phyloP scores from a whole-genome alignment of 2,329 filamentous ascomycete genomes.

The Dothideomycetes sp. region DNA sequence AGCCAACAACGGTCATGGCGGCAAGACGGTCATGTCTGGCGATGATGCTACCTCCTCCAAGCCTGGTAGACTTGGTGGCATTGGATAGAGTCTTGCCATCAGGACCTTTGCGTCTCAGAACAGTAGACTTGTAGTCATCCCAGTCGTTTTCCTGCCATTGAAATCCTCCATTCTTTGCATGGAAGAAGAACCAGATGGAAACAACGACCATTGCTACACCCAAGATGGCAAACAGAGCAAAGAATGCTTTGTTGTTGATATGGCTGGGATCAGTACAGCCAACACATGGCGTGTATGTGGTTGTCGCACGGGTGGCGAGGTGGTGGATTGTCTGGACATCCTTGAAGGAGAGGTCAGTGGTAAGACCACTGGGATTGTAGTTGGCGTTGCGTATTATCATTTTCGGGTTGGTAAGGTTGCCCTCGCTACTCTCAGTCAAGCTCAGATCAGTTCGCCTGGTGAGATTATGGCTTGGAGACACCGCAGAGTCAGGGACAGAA shows the following conservation, averaged over 20 bases:
- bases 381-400: neutral
- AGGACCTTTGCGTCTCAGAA: conserved; percentile 76
- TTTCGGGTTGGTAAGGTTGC: neutral
- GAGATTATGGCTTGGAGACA: neutral
- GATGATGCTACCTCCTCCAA: conserved; percentile 76
- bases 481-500: neutral
- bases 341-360: neutral
- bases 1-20: conserved; percentile 29
- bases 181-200: conserved; percentile 97
- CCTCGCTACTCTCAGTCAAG: too few species aligned
- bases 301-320: conserved; percentile 5
- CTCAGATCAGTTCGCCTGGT: neutral
- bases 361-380: neutral
- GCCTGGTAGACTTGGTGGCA: conserved; percentile 68
- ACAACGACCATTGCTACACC: conserved; percentile 63
- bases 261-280: conserved; percentile 18
- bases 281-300: conserved; percentile 6
- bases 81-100: conserved; percentile 79
- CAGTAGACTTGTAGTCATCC: conserved; percentile 97
- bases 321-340: neutral
- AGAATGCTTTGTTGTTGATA: conserved; percentile 50
- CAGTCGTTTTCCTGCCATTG: conserved; percentile 76
- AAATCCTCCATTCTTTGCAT: conserved; percentile 93
- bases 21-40: conserved; percentile 21
- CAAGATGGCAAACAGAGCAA: conserved; percentile 77